Base-by-base conservation (phyloP, 768 basidiomycete species). In the Pleurotus pulmonarius region DNA sequence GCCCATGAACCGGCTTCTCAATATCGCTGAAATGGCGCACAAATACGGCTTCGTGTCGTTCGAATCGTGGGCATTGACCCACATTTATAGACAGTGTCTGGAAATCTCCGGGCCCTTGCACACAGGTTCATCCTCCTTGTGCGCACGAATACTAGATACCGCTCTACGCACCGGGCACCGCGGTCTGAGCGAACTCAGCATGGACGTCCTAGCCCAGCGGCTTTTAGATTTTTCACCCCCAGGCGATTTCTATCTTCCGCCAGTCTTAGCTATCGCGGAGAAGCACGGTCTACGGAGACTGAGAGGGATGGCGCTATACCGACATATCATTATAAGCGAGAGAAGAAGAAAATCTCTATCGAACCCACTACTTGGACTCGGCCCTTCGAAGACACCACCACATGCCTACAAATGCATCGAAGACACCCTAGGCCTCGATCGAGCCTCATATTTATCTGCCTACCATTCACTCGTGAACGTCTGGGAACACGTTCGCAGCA, bases 291-390 rank as follows among this genome's bases (percentile, higher is more conserved):
- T 78, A 20, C 64, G 60, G 6, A 70, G 63, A 20, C 59, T 81
- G 52, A 71, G 75, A 49, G 85, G 85, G 47, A 79, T 83, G 39
- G 71, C 78, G 46, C 82, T 82, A 65, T 86, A 83, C 64, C 77
- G 75, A 46, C 72, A 78, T 45, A 67, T 79, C 39, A 67, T 80
- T 45, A 53, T 12, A 24, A 53, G 24, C 51, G 26, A 26, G 37
- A 34, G 16, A 29, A n/a, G 20, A 44, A 22, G 20, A 16, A 44
- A 44, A 44, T 5, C 15, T 43, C 20, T n/a, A n/a, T 16, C n/a
- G 20, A 44, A n/a, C 15, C 48, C 26, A n/a, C 2, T 15, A 7
- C 48, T 29, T 15, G 26, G n/a, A 37, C 39, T 29, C 37, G 34
- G 15, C 22, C n/a, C 16, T 15, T 40, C 13, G 37, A 25, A 4